Evolutionary conservation across 345 rosid genomes (phyloP).

Genomic region (Turritis glabra): DNA sequence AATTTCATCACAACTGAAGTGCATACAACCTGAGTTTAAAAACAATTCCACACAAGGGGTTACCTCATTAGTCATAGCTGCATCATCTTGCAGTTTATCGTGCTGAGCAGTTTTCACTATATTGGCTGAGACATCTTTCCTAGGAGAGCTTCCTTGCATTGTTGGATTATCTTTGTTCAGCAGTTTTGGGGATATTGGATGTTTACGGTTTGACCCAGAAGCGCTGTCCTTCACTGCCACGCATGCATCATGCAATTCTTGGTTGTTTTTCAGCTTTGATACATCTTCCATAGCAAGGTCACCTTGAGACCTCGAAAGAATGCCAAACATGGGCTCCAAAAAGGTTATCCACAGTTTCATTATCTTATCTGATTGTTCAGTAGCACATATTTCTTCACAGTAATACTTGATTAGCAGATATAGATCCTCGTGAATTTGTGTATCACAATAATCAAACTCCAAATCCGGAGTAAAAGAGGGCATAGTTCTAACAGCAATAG

Average conservation of each 20-base stretch:
- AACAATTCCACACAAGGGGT: constrained; percentile 28
- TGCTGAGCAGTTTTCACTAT: constrained; percentile 19
- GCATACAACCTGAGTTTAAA: constrained; percentile 2
- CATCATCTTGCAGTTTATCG: constrained; percentile 46
- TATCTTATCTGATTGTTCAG: constrained; percentile 81
- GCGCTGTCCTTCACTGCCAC: constrained; percentile 54
- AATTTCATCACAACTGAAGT: neutral
- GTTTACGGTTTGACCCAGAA: constrained; percentile 48
- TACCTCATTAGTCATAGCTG: constrained; percentile 54
- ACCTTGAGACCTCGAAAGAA: constrained; percentile 71
- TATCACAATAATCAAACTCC: constrained; percentile 74
- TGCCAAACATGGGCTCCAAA: constrained; percentile 85
- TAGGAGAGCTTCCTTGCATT: constrained; percentile 62
- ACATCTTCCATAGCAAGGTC: constrained; percentile 68
- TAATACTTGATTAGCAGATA: constrained; percentile 89
- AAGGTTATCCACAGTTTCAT: constrained; percentile 90
- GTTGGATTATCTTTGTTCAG: constrained; percentile 52
- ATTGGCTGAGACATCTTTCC: constrained; percentile 39
- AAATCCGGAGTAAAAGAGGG: constrained; percentile 64
- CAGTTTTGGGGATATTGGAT: constrained; percentile 50
- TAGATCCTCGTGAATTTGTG: constrained; percentile 81
- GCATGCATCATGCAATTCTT: constrained; percentile 45
- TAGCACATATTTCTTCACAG: constrained; percentile 78
- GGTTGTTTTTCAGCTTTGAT: constrained; percentile 51
- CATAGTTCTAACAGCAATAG: constrained; percentile 74